These are phyloP conservation scores for Quercus phellos DNA, from an alignment of 331 rosid species.

Conservation along the genomic window DNA sequence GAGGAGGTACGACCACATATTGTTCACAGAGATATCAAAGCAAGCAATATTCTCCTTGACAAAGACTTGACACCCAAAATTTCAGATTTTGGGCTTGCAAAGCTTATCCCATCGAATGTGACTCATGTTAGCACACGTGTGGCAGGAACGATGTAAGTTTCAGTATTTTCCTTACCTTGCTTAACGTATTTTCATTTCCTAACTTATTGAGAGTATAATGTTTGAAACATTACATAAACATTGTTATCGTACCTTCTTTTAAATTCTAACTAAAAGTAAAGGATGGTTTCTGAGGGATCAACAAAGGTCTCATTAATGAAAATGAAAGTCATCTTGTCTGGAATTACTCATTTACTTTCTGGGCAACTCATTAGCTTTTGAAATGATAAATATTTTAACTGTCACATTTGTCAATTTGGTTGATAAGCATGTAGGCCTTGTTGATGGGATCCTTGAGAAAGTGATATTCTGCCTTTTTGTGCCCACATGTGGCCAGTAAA, in stretches of 20 bases:
- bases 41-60: constrained; percentile 92
- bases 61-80: constrained; percentile 70
- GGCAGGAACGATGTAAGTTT: constrained; percentile 91
- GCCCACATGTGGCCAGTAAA: neutral
- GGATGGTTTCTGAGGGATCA: neutral
- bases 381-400: neutral
- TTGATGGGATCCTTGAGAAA: neutral
- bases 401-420: neutral
- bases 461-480: neutral
- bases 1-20: constrained; percentile 81
- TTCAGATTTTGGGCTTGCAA: constrained; percentile 96
- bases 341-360: neutral
- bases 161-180: neutral
- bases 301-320: neutral
- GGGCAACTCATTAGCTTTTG: neutral
- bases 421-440: neutral
- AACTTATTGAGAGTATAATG: neutral
- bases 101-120: constrained; percentile 73
- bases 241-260: neutral
- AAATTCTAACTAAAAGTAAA: neutral
- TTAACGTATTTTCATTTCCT: constrained; percentile 9
- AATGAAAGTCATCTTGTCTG: neutral
- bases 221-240: neutral
- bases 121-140: constrained; percentile 98
- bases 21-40: constrained; percentile 94